phyloP scores from a whole-genome alignment of 2,329 filamentous ascomycete species.

The Claviceps capensis region DNA sequence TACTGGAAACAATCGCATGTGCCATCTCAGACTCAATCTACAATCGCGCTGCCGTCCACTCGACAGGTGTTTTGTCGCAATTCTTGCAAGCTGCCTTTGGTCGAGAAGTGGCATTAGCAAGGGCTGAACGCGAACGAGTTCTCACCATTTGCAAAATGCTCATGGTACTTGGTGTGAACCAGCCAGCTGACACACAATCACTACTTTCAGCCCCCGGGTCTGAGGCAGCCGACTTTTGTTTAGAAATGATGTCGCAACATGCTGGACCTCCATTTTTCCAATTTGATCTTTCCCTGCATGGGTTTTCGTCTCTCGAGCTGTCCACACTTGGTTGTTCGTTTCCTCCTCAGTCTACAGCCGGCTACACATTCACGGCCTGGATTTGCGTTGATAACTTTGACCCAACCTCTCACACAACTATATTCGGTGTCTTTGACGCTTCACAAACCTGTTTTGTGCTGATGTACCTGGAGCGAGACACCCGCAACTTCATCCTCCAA shows the following conservation, averaged over 20 bases:
- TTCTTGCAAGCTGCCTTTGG: conserved; percentile 50
- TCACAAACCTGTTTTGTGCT: conserved; percentile 89
- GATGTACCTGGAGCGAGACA: conserved; percentile 87
- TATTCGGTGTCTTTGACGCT: conserved; percentile 89
- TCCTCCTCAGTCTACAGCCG: conserved; percentile 63
- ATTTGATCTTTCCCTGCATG: conserved; percentile 80
- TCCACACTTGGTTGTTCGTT: conserved; percentile 75
- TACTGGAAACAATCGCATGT: conserved; percentile 49
- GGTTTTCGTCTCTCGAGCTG: conserved; percentile 82
- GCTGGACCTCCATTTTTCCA: conserved; percentile 76
- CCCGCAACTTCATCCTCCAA: conserved; percentile 86
- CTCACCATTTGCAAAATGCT: conserved; percentile 55
- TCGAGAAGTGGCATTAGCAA: conserved; percentile 33
- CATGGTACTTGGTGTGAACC: conserved; percentile 62
- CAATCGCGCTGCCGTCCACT: conserved; percentile 59
- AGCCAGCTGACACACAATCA: conserved; percentile 70
- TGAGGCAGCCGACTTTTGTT: conserved; percentile 51
- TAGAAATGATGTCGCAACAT: conserved; percentile 61
- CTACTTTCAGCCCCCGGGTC: conserved; percentile 43
- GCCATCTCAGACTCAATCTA: conserved; percentile 48
- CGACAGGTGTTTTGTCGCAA: conserved; percentile 54
- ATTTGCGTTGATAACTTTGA: conserved; percentile 82
- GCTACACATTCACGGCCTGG: conserved; percentile 88
- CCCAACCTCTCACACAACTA: conserved; percentile 70
- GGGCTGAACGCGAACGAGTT: conserved; percentile 44